phyloP scores from a whole-genome alignment of 1,139 yeast genomes.

The Taphrina flavorubra region DNA sequence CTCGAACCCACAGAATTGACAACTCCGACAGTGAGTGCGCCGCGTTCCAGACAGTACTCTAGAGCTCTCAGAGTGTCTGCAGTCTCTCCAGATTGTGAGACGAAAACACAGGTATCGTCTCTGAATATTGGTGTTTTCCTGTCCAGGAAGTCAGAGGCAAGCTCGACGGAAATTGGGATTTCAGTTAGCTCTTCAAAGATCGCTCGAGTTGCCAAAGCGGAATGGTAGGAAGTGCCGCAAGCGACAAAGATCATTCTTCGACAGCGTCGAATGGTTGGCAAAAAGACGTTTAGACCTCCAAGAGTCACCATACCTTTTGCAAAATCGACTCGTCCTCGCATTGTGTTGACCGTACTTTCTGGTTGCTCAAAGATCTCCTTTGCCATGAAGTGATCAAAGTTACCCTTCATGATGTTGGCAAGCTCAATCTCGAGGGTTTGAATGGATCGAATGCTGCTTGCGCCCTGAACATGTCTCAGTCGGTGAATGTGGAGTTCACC shows the following conservation, averaged over 20 bases:
- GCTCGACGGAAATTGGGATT: slow-evolving; percentile 92
- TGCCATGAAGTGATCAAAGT: slow-evolving; percentile 95
- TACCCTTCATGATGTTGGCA: slow-evolving; percentile 98
- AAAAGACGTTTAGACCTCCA: slow-evolving; percentile 87
- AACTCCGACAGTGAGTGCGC: slow-evolving; percentile 96
- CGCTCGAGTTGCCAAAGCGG: slow-evolving; percentile 95
- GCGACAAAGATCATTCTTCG: slow-evolving; percentile 98
- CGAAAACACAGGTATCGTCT: slow-evolving; percentile 97
- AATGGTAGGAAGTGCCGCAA: slow-evolving; percentile 98
- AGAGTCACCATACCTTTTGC: slow-evolving; percentile 75
- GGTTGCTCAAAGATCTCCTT: slow-evolving; percentile 99
- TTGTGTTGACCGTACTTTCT: slow-evolving; percentile 95
- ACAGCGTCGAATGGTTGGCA: slow-evolving; percentile 90
- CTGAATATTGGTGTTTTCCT: slow-evolving; percentile 95
- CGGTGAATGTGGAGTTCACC: slow-evolving; percentile 99
- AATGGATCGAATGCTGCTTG: slow-evolving; percentile 89
- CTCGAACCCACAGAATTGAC: slow-evolving; percentile 95
- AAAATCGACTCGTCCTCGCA: slow-evolving; percentile 99
- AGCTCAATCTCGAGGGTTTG: slow-evolving; percentile 97
- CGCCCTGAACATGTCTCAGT: slow-evolving; percentile 88
- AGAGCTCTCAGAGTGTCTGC: slow-evolving; percentile 98
- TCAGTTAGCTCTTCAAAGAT: slow-evolving; percentile 96
- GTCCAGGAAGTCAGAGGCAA: slow-evolving; percentile 97
- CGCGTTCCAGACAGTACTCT: slow-evolving; percentile 94
- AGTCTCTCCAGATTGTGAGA: slow-evolving; percentile 98